Evolutionary conservation across 768 basidiomycete genomes (phyloP).

Genomic region (Sutorius australiensis): DNA sequence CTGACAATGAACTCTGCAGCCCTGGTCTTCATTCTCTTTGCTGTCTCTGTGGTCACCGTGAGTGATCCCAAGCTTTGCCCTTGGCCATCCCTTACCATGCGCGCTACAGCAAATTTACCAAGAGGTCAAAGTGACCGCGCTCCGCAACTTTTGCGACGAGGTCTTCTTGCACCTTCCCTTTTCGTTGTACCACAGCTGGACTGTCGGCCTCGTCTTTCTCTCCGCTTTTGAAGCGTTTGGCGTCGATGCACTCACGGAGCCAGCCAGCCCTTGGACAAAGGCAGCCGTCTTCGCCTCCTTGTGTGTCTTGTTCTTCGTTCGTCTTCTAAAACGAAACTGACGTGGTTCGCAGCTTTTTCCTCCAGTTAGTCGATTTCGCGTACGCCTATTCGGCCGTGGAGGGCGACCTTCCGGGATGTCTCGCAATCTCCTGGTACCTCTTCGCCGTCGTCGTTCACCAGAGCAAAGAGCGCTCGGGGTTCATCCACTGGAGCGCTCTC

Average conservation of each 20-base stretch:
- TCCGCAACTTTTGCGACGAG: slow-evolving; percentile 51
- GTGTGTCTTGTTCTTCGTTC: slow-evolving; percentile 16
- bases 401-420: slow-evolving; percentile 66
- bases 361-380: slow-evolving; percentile 54
- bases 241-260: slow-evolving; percentile 47
- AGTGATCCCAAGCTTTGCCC: slow-evolving; percentile 3
- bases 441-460: slow-evolving; percentile 62
- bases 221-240: slow-evolving; percentile 63
- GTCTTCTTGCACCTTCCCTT: slow-evolving; percentile 72
- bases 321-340: neutral
- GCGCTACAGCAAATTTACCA: slow-evolving; percentile 55
- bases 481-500: slow-evolving; percentile 67
- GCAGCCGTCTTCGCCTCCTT: slow-evolving; percentile 58
- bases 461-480: slow-evolving; percentile 38
- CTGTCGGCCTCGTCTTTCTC: slow-evolving; percentile 48
- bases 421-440: slow-evolving; percentile 63
- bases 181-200: slow-evolving; percentile 65
- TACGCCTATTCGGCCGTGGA: slow-evolving; percentile 64
- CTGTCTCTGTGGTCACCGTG: slow-evolving; percentile 51
- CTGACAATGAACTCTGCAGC: slow-evolving; percentile 25
- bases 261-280: slow-evolving; percentile 57
- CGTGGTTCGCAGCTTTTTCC: slow-evolving; percentile 40
- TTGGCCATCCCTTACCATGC: neutral
- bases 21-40: slow-evolving; percentile 40
- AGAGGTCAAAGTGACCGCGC: slow-evolving; percentile 53